Base-by-base conservation (phyloP, 805 yeast species). In the Isabelozyma pseudorhagii region DNA sequence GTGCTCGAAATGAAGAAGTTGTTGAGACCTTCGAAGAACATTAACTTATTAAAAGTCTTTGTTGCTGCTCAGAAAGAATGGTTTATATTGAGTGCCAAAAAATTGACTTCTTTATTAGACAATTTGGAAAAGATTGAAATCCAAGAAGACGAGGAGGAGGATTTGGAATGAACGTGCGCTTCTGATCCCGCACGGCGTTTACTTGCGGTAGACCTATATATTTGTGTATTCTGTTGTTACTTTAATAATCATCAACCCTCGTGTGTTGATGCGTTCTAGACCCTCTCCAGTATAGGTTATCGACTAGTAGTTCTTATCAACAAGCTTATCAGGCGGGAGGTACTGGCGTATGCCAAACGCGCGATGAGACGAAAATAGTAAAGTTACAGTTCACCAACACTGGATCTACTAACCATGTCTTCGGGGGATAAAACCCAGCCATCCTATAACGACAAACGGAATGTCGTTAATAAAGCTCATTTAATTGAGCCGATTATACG, bases 1-100 rank as follows among this genome's bases (percentile, higher is more conserved):
- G 94, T 87, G n/a, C 80, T 82, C 57, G 82, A 83, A 47, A 87
- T 88, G 94, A 83, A 85, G 65, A 81, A 78, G 55, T 72, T 88
- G 49, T 81, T 88, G 55, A 81, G 79, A 53, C 89, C 92, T 21
- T 74, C 82, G 9, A 87, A 85, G 64, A 73, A 83, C 48, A 75
- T 87, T 44, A 77, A 79, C 50, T 69, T 88, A 57, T 72, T 88
- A 55, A 84, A 84, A 60, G 70, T 85, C n/a, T 82, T 86, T 58
- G 81, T 82, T 56, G 75, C 79, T 56, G 85, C 88, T 51, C 94
- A 87, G 69, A 73, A 83, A 59, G 84, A 84, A 52, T 87, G 60
- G 58, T 64, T 61, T 46, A 74, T 70, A 48, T 50, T 64, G 46
- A 64, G 69, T 18, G 66, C 74, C 21, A 64, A 66, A 59, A 68